These are phyloP conservation scores for Colletotrichum siamense DNA, from an alignment of 2,329 filamentous ascomycete species.

Conservation along the genomic window DNA sequence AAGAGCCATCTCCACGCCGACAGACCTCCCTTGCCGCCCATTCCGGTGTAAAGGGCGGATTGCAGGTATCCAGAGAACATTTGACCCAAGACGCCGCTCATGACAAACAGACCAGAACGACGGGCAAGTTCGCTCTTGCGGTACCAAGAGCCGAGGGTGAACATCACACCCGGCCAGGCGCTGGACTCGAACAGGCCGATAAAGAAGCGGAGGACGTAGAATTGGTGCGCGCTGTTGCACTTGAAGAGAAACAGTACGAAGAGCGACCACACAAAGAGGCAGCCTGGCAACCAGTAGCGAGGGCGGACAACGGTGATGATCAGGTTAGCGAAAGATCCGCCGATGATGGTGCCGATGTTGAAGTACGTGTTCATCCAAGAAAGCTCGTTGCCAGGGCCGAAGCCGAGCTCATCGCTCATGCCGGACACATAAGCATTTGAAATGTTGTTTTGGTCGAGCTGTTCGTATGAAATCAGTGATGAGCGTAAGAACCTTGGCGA, in stretches of 20 bases:
- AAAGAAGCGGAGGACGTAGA: slow-evolving; percentile 57
- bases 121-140: slow-evolving; percentile 62
- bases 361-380: slow-evolving; percentile 53
- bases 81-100: slow-evolving; percentile 56
- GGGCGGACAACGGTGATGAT: slow-evolving; percentile 49
- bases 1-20: slow-evolving; percentile 43
- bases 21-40: slow-evolving; percentile 38
- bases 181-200: slow-evolving; percentile 61
- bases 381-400: slow-evolving; percentile 45
- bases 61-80: slow-evolving; percentile 43
- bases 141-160: slow-evolving; percentile 64
- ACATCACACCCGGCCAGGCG: slow-evolving; percentile 60
- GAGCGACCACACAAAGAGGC: slow-evolving; percentile 40
- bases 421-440: slow-evolving; percentile 55
- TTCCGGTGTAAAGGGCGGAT: slow-evolving; percentile 33
- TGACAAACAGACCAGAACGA: slow-evolving; percentile 62
- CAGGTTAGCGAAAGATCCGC: slow-evolving; percentile 47
- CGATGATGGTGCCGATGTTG: slow-evolving; percentile 51
- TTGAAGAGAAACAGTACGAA: slow-evolving; percentile 47
- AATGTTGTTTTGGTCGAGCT: slow-evolving; percentile 50
- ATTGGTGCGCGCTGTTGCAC: slow-evolving; percentile 38
- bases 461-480: rapidly evolving
- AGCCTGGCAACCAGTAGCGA: slow-evolving; percentile 45
- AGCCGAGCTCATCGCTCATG: slow-evolving; percentile 50
- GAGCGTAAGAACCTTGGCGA: no score